phyloP scores from a whole-genome alignment of 768 basidiomycete species.

The Macrolepiota albuminosa region DNA sequence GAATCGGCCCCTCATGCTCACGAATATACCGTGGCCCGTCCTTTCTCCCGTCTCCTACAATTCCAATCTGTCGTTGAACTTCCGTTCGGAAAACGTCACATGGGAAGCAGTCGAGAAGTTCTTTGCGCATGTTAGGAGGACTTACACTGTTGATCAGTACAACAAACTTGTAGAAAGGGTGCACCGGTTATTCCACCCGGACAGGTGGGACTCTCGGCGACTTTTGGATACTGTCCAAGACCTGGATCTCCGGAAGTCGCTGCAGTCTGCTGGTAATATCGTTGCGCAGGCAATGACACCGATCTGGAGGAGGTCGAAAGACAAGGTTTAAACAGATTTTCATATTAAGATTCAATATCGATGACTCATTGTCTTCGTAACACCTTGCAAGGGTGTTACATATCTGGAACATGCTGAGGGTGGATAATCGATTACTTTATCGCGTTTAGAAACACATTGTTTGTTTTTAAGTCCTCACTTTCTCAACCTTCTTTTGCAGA shows the following conservation, averaged over 20 bases:
- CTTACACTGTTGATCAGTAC: neutral
- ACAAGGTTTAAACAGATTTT: neutral
- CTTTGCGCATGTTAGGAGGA: neutral
- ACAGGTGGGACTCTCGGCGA: slow-evolving; percentile 9
- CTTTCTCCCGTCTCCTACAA: neutral
- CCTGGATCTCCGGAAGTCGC: neutral
- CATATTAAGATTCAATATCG: neutral
- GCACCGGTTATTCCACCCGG: slow-evolving; percentile 11
- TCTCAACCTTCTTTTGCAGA: neutral
- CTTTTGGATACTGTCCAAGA: slow-evolving; percentile 8
- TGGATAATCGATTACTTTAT: neutral
- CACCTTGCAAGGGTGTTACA: neutral
- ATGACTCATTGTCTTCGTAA: too few species aligned
- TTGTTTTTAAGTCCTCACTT: neutral
- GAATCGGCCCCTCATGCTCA: slow-evolving; percentile 14
- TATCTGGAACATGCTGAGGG: neutral
- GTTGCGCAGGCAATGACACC: slow-evolving; percentile 12
- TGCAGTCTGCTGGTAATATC: slow-evolving; percentile 3
- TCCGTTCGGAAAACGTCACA: neutral
- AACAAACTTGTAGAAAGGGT: slow-evolving; percentile 3
- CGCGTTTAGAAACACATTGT: neutral
- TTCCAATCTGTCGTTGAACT: neutral
- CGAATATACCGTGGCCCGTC: slow-evolving; percentile 17
- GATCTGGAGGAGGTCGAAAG: slow-evolving; percentile 5
- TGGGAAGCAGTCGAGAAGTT: slow-evolving; percentile 10